phyloP scores from a whole-genome alignment of 192 early-diverging fungal genomes.

The Coemansia sp. region DNA sequence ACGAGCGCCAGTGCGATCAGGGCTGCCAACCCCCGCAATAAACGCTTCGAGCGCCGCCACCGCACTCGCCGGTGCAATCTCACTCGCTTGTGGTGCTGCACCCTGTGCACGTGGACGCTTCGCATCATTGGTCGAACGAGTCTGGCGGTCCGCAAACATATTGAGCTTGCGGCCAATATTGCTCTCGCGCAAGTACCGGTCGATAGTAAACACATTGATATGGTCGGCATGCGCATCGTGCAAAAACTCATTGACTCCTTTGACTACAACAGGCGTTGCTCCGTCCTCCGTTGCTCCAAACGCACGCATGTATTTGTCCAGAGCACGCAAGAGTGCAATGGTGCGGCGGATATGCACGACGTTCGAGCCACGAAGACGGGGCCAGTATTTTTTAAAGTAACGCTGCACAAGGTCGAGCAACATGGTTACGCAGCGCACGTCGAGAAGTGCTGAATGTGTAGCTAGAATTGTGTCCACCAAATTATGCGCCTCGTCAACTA shows the following conservation, averaged over 20 bases:
- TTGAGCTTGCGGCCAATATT: constrained; percentile 61
- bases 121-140: not conserved
- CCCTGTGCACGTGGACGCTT: not conserved
- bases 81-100: not conserved
- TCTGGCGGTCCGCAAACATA: constrained; percentile 40
- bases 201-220: constrained; percentile 79
- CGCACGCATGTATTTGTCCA: constrained; percentile 52
- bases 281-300: not conserved
- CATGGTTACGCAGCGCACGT: constrained; percentile 51
- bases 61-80: constrained; percentile 22
- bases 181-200: constrained; percentile 66
- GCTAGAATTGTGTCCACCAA: constrained; percentile 72
- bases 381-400: constrained; percentile 72
- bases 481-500: constrained; percentile 84
- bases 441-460: constrained; percentile 66
- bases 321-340: constrained; percentile 58
- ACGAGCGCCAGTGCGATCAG: constrained; percentile 31
- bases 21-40: constrained; percentile 38
- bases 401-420: constrained; percentile 59
- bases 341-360: constrained; percentile 76
- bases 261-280: constrained; percentile 20
- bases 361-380: constrained; percentile 69
- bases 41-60: constrained; percentile 40
- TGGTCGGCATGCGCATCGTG: constrained; percentile 69
- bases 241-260: constrained; percentile 69